Evolutionary conservation across 2,329 filamentous ascomycete species (phyloP), one percentile per base, ranked within the genome.

Genomic region (Hypoxylon sp.): DNA sequence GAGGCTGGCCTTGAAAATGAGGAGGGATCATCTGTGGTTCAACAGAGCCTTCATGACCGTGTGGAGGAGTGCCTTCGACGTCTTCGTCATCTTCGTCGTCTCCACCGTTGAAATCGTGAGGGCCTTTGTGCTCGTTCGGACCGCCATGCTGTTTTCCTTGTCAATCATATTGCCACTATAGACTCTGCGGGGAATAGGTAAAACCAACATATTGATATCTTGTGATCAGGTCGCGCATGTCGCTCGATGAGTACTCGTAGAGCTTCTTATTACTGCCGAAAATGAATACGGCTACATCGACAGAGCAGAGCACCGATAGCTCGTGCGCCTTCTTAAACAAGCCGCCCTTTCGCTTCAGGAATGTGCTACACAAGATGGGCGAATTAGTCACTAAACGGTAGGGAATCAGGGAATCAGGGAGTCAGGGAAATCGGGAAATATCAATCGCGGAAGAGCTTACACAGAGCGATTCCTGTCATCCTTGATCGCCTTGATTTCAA

Each of bases 261-360:
- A 99, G 87, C 84, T 98, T 98, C 87, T 98, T 99, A 82, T 99
- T 99, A 83, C 93, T 94, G 71, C 95, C 95, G 78, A 98, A 98
- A 77, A 99, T 98, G 80, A 99, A 96, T 77, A 99, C 96, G 44
- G 96, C 96, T 74, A 99, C 96, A 80, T 99, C 96, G 79, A 99
- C 96, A 42, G 94, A 98, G 81, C 96, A 99, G 71, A 99, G 91
- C 51, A 99, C 96, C 59, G 95, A 97, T 58, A 99, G 88, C 87
- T 99, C 96, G 81, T 99, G 94, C 59, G 96, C 96, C 88, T 99
- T 99, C 86, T 99, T 99, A 88, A 99, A 99, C 54, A 99, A 86
- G 76, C 96, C 96, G 76, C 95, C 96, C 83, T 99, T 99, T 84
- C 96, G 93, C 87, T 99, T 99, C 74, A 99, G 85, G 81, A 99